Base-by-base conservation (phyloP, 352 stramenopile genomes). In the Globisporangium nodosum region DNA sequence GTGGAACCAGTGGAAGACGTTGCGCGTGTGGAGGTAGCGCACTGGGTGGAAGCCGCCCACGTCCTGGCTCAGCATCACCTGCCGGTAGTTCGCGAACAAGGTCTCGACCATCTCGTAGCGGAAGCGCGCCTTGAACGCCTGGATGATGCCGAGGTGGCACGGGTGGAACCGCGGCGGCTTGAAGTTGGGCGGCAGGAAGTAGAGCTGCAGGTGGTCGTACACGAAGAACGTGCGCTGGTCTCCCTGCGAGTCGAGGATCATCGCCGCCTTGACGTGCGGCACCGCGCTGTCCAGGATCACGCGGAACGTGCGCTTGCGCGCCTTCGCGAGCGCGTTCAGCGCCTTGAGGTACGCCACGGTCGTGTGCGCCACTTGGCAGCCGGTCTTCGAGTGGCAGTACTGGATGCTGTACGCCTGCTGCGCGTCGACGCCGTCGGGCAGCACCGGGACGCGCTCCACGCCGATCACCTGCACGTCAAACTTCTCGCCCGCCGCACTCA, bases 141-240 rank as follows among this genome's bases (percentile, higher is more conserved):
- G 77, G 56, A 90, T 85, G 37, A 94, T 58, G 9, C 81, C 84
- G 33, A 92, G 62, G 33, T 91, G 80, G 53, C 73, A 87, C 50
- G 84, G 84, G 40, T 94, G 84, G 63, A 87, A 92, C 13, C 75
- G 79, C 37, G 71, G 65, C 33, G 72, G 60, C 57, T 88, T 90
- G 58, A 94, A 87, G 52, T 94, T 92, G 20, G 80, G 84, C 39
- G 84, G 84, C 65, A 92, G 66, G 55, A 94, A 91, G 70, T 81
- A 85, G 35, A 94, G 77, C 40, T 90, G 78, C 7, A 94, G 61
- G 52, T 89, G 78, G 58, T 94, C 84, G 62, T 81, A 94, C 42
- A 90, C 71, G 56, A 94, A 94, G 48, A 94, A 92, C 54, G 84
- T 94, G 46, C 84, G 84, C 60, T 92, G 84, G 68, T 94, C 84